Base-by-base conservation (phyloP, 768 basidiomycete genomes). In the Collybia sordida region DNA sequence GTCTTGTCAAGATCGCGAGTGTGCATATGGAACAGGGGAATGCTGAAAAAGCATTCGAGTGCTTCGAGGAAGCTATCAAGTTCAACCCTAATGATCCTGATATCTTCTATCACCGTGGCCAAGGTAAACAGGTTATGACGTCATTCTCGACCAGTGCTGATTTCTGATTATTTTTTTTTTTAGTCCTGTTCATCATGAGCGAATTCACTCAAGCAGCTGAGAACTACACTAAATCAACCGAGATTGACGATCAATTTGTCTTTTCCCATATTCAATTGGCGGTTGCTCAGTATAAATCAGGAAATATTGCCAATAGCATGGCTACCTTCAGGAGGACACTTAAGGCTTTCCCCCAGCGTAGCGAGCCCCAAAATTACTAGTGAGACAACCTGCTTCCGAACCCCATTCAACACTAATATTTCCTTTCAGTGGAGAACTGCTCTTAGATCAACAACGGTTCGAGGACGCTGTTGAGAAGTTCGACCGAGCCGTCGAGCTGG, bases 91-190 rank as follows among this genome's bases (percentile, higher is more conserved):
- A 84, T 42, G 95, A 98, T 69, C 87, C 96, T 0, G 96, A 98
- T 68, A 93, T 97, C 49, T 98, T 92, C 75, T 99, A 99, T 70
- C 97, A 99, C 67, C 92, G 95, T 58, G 97, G 96, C 39, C 97
- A 99, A 77, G 91, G 91, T 90, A 42, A 42, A 77, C 49, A 3
- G 40, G 31, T 54, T 45, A 27, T 11, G 17, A 12, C 24, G 57
- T 28, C 37, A 38, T 22, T 6, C 15, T 25, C 24, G 18, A 12
- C 47, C 25, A 24, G 11, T 22, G 28, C 34, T 49, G 15, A 25
- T 36, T 14, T 19, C 19, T 31, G 31, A 19, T n/a, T 14, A 27
- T 14, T 18, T 50, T 5, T 14, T 48, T 21, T 23, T 55, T 9
- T 52, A 92, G 95, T 98, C 34, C 77, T 90, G 66, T 99, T 98